Evolutionary conservation across 2,329 filamentous ascomycete species (phyloP).

Genomic region (Xylogone sp.): DNA sequence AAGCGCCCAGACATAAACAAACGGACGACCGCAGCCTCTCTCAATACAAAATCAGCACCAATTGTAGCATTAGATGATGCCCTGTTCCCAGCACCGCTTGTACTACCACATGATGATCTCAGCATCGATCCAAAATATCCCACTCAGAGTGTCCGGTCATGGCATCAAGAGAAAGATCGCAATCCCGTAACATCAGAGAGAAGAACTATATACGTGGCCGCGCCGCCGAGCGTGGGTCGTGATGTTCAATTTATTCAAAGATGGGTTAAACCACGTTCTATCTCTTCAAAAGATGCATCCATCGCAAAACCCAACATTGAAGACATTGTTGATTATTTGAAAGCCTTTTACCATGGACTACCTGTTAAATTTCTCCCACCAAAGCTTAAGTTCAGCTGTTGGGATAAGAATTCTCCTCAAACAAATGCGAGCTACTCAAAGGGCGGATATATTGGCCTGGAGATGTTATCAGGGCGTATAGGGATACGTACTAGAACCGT

Average conservation of each 20-base stretch:
- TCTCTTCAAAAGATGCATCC: neutral
- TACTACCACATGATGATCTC: slow-evolving; percentile 17
- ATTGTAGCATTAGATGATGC: neutral
- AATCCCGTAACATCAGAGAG: slow-evolving; percentile 17
- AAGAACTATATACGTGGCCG: slow-evolving; percentile 18
- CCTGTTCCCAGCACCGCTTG: slow-evolving; percentile 38
- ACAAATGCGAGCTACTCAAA: neutral
- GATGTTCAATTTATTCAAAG: slow-evolving; percentile 8
- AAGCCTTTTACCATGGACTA: slow-evolving; percentile 22
- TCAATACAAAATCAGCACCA: neutral
- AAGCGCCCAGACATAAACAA: neutral
- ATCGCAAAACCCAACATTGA: slow-evolving; percentile 5
- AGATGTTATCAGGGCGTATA: slow-evolving; percentile 4
- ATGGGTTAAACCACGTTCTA: slow-evolving; percentile 4
- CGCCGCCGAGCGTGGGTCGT: slow-evolving; percentile 12
- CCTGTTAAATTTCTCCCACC: slow-evolving; percentile 17
- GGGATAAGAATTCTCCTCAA: slow-evolving; percentile 5
- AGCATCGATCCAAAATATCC: slow-evolving; percentile 13
- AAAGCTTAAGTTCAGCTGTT: slow-evolving; percentile 10
- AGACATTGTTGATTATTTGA: slow-evolving; percentile 18
- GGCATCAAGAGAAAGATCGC: slow-evolving; percentile 12
- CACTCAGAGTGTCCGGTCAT: slow-evolving; percentile 19
- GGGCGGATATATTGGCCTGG: neutral
- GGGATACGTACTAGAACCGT: slow-evolving; percentile 18
- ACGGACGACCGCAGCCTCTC: neutral